Evolutionary conservation across 2,329 filamentous ascomycete species (phyloP), one percentile per base, ranked within the genome.

Genomic region (Zymoseptoria ardabiliae): DNA sequence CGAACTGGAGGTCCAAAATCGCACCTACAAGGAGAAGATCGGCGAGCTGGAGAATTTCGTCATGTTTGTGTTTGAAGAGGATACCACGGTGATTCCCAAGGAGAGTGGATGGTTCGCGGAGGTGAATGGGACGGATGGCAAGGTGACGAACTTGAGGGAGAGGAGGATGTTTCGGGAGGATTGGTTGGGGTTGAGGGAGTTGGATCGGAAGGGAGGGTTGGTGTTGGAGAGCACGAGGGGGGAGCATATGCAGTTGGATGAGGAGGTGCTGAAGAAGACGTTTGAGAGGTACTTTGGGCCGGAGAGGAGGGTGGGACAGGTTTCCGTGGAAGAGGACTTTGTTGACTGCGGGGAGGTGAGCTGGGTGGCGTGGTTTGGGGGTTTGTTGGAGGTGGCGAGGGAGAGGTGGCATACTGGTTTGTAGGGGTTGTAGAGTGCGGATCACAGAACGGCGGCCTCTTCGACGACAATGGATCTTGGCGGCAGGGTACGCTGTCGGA

Each of bases 71-170:
- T 99, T 97, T 71, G 86, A 86, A 63, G 85, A 96, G 11, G 94
- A 99, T 75, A 85, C 80, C 41, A 90, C 89, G 23, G 90, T 93
- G 30, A 84, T 96, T 54, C 94, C 94, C 49, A 96, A 93, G 79
- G 89, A 97, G 81, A 90, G 86, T 49, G 82, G 87, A 4, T 97
- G 91, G 89, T 99, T 97, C 72, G 85, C 86, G 48, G 91, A 97
- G 72, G 87, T 94, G 53, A 91, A 94, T 73, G 79, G 78, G 35
- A 89, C 85, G 3, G 77, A 70, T 61, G 79, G 78, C 1, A 81
- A 85, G 61, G 79, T 85, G 21, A 89, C 84, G 52, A 81, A 81
- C 17, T 75, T 99, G 71, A 81, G 83, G 65, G 82, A 91, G 56
- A 81, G 90, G 59, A 73, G 75, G 25, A 78, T 97, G 1, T 99